Evolutionary conservation across 768 basidiomycete species (phyloP).

Genomic region (Cytidiella melzeri): DNA sequence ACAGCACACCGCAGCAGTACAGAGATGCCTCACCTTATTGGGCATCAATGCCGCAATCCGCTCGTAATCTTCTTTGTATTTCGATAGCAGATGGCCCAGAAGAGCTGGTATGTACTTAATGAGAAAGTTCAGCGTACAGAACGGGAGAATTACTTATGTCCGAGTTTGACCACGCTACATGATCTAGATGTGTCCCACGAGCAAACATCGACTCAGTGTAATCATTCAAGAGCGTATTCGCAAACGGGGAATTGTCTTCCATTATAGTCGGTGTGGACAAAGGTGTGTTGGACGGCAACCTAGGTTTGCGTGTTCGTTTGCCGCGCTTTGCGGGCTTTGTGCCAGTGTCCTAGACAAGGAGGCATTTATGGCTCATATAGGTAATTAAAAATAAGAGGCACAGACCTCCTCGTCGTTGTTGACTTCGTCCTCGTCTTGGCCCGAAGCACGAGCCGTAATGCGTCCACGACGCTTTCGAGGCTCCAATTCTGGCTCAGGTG

Average conservation of each 20-base stretch:
- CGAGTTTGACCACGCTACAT: conserved; percentile 53
- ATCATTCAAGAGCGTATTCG: too few relatives aligned
- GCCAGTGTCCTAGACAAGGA: conserved; percentile 21
- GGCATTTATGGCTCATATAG: background rate
- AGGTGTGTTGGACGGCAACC: conserved; percentile 3
- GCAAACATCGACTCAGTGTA: too few relatives aligned
- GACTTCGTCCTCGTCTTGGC: conserved; percentile 27
- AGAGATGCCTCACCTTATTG: conserved; percentile 41
- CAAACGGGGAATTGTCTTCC: conserved; percentile 17
- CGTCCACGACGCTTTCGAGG: conserved; percentile 34
- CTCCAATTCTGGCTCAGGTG: conserved; percentile 57
- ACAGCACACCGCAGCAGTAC: background rate
- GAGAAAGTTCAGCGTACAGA: conserved; percentile 3
- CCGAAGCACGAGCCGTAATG: conserved; percentile 26
- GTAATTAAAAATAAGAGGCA: background rate
- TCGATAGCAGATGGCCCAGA: conserved; percentile 50
- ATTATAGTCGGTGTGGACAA: conserved; percentile 18
- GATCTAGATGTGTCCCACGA: conserved; percentile 22
- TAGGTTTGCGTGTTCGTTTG: conserved; percentile 26
- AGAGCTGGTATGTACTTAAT: conserved; percentile 27
- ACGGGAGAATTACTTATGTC: conserved; percentile 47
- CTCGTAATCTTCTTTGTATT: conserved; percentile 62
- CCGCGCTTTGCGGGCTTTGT: conserved; percentile 28
- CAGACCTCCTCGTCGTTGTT: conserved; percentile 25
- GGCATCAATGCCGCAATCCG: conserved; percentile 65